phyloP scores from a whole-genome alignment of 352 stramenopile genomes.

The Phytophthora tentaculata region DNA sequence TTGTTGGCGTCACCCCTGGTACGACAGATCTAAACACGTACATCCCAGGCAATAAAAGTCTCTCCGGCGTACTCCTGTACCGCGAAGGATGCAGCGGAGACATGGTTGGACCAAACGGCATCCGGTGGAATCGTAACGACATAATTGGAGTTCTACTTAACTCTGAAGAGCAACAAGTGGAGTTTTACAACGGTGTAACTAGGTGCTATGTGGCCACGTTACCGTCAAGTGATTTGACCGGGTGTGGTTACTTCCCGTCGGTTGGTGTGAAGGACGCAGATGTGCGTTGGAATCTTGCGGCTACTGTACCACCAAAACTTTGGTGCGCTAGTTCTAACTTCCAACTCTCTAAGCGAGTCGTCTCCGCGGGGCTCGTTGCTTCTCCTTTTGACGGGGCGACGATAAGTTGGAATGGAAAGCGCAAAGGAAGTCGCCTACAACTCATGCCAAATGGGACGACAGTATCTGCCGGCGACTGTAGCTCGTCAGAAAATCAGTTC shows the following conservation, averaged over 20 bases:
- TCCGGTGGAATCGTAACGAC: slow-evolving; percentile 45
- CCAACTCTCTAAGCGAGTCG: slow-evolving; percentile 60
- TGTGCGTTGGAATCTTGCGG: slow-evolving; percentile 67
- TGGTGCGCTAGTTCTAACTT: slow-evolving; percentile 58
- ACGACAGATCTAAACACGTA: slow-evolving; percentile 69
- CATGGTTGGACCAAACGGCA: slow-evolving; percentile 15
- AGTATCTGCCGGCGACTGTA: slow-evolving; percentile 62
- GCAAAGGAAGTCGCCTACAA: slow-evolving; percentile 57
- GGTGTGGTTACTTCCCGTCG: slow-evolving; percentile 53
- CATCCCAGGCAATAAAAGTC: slow-evolving; percentile 14
- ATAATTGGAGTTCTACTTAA: slow-evolving; percentile 66
- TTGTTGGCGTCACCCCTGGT: slow-evolving; percentile 69
- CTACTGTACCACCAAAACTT: slow-evolving; percentile 63
- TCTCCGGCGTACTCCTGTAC: slow-evolving; percentile 47
- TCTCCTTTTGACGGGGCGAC: slow-evolving; percentile 61
- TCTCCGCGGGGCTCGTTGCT: slow-evolving; percentile 72
- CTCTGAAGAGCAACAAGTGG: slow-evolving; percentile 68
- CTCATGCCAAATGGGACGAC: slow-evolving; percentile 58
- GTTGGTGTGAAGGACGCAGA: slow-evolving; percentile 69
- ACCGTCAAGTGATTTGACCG: slow-evolving; percentile 16
- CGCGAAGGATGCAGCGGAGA: slow-evolving; percentile 36
- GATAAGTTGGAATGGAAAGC: slow-evolving; percentile 70
- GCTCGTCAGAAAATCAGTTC: slow-evolving; percentile 45
- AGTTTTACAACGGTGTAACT: slow-evolving; percentile 59
- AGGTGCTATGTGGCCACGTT: slow-evolving; percentile 45